Evolutionary conservation across 192 early-diverging fungal genomes (phyloP), one percentile per base, ranked within the genome.

Genomic region (Backusella luteola): DNA sequence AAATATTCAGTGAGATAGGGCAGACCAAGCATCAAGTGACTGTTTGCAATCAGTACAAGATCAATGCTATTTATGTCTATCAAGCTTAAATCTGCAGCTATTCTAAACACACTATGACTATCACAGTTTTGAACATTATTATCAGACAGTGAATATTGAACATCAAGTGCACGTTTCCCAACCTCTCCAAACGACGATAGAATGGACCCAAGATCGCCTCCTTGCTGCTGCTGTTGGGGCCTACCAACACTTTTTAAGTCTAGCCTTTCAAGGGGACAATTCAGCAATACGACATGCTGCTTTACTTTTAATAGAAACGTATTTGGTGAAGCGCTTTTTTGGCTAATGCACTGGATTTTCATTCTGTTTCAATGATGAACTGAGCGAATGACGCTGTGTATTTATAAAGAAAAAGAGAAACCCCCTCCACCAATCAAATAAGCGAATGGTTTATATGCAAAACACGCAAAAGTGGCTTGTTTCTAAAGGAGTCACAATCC

Each of bases 1-100:
- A 91, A 88, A 84, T 92, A 95, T 52, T 96, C 94, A 1, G 93
- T 96, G 35, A 95, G 81, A 77, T 87, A 97, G 19, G 95, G 95
- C 34, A 97, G 83, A 59, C 91, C 90, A 26, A 91, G 81, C 85
- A 93, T 91, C 69, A 93, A 87, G 69, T 91, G 89, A 77, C 87
- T 88, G 83, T 94, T 92, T 52, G 91, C 88, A 34, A 97, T 81
- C 3, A 97, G 80, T 23, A 97, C 86, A 74, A 91, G 87, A 81
- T 96, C 94, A 15, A 97, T 89, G 0, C 82, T 83, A 63, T 84
- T 86, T 77, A 91, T 86, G 83, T 92, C 90, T 14, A 93, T 80
- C 15, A 87, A 81, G 71, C 77, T 83, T 73, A 90, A 84, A 53
- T 87, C 86, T 21, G 85, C 82, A 29, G 70, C 42, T 15, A 83